Evolutionary conservation across 2,329 filamentous ascomycete genomes (phyloP).

Genomic region (Cordyceps fumosorosea): DNA sequence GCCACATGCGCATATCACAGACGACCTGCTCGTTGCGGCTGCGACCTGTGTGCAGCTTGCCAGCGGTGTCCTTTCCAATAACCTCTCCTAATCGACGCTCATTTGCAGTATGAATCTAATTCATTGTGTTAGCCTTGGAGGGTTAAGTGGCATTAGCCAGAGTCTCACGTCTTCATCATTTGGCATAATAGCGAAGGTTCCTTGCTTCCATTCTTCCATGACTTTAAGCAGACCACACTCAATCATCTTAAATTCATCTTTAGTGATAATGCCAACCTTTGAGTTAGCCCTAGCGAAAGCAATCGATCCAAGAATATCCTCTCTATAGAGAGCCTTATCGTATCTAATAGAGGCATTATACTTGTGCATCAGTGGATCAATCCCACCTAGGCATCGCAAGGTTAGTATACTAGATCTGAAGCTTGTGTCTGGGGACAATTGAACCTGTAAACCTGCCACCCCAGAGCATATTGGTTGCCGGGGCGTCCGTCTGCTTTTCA

Average conservation of each 20-base stretch:
- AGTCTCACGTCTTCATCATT: slow-evolving; percentile 46
- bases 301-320: slow-evolving; percentile 76
- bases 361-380: slow-evolving; percentile 78
- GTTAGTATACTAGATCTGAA: slow-evolving; percentile 24
- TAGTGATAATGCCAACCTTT: slow-evolving; percentile 65
- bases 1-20: slow-evolving; percentile 85
- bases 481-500: slow-evolving; percentile 22
- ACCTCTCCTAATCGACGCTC: slow-evolving; percentile 72
- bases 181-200: slow-evolving; percentile 45
- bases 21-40: slow-evolving; percentile 88
- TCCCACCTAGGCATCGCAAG: slow-evolving; percentile 49
- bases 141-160: slow-evolving; percentile 8
- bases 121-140: slow-evolving; percentile 16
- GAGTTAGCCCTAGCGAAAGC: slow-evolving; percentile 77
- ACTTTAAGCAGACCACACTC: slow-evolving; percentile 61
- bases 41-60: slow-evolving; percentile 83
- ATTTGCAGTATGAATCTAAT: slow-evolving; percentile 56
- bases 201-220: slow-evolving; percentile 47
- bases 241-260: slow-evolving; percentile 67
- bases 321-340: slow-evolving; percentile 70
- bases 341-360: slow-evolving; percentile 77
- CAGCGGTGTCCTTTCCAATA: slow-evolving; percentile 76
- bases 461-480: slow-evolving; percentile 30
- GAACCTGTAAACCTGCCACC: slow-evolving; percentile 46
- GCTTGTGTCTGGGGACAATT: slow-evolving; percentile 19